Percentiles rank a stretch among this genome's conserved stretches.
Evolutionary conservation across 768 basidiomycete genomes (phyloP).

Genomic region (Leccinum broughii): DNA sequence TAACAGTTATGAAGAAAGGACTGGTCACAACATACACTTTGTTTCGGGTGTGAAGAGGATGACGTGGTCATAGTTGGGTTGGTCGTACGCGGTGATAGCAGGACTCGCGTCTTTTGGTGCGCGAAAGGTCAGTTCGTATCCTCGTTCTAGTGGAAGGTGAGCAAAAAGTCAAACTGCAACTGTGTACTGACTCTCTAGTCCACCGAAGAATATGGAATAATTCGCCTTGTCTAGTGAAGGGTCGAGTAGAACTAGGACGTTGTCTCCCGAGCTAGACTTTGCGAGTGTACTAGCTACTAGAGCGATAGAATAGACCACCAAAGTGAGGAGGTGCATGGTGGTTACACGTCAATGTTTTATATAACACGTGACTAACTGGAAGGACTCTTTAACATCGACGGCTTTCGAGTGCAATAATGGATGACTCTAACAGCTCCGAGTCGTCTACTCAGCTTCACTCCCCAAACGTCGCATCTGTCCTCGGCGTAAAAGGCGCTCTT

Average conservation of each 20-base stretch:
- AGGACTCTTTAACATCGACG: not conserved
- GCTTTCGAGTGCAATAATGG: conserved; percentile 23
- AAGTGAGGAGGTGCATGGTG: conserved; percentile 30
- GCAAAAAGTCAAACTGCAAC: not conserved
- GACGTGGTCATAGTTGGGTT: conserved; percentile 80
- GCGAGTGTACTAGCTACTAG: conserved; percentile 38
- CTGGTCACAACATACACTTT: conserved; percentile 57
- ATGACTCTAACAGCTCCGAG: conserved; percentile 38
- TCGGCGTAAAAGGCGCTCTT: conserved; percentile 61
- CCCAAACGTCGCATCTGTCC: conserved; percentile 49
- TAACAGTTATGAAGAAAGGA: no score
- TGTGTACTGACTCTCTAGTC: conserved; percentile 60
- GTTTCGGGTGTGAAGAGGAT: conserved; percentile 83
- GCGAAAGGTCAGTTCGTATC: conserved; percentile 87
- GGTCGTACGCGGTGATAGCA: conserved; percentile 64
- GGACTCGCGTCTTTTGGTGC: conserved; percentile 74
- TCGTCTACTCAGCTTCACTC: conserved; percentile 29
- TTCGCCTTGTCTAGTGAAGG: conserved; percentile 59
- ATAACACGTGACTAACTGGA: not conserved
- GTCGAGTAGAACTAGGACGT: conserved; percentile 85
- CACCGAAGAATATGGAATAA: conserved; percentile 82
- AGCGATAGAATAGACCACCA: conserved; percentile 31
- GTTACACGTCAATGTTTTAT: not conserved
- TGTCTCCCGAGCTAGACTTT: conserved; percentile 78
- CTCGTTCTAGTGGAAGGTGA: conserved; percentile 52